phyloP scores from a whole-genome alignment of 805 yeast species.

The Yarrowia hollandica region DNA sequence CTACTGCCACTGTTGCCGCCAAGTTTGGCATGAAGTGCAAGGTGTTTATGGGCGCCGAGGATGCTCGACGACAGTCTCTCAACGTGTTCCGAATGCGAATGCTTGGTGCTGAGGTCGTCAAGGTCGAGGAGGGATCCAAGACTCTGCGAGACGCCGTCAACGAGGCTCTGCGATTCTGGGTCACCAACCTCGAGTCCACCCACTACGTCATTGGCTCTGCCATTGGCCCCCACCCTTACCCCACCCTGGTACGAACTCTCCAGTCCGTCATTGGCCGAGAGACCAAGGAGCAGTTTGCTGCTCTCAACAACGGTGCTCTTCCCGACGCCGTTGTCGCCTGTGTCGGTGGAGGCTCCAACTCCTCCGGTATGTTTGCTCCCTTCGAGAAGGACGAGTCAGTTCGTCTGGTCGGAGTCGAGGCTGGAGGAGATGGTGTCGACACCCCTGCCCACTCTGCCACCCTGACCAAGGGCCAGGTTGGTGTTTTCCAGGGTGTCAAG shows the following conservation, averaged over 20 bases:
- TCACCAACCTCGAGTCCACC: slow-evolving; percentile 76
- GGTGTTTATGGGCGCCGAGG: slow-evolving; percentile 99
- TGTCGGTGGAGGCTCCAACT: slow-evolving; percentile 99
- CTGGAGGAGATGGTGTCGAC: slow-evolving; percentile 96
- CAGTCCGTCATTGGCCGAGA: slow-evolving; percentile 96
- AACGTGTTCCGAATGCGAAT: slow-evolving; percentile 97
- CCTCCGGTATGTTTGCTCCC: slow-evolving; percentile 94
- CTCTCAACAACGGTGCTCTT: slow-evolving; percentile 72
- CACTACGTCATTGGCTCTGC: slow-evolving; percentile 98
- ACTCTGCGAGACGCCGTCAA: slow-evolving; percentile 97
- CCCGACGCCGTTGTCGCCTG: slow-evolving; percentile 97
- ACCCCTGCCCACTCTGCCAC: slow-evolving; percentile 93
- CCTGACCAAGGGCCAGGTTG: slow-evolving; percentile 89
- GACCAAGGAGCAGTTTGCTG: slow-evolving; percentile 85
- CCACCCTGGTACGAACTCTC: slow-evolving; percentile 96
- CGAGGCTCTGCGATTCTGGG: slow-evolving; percentile 97
- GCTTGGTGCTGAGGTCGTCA: slow-evolving; percentile 91
- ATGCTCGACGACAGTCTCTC: slow-evolving; percentile 95
- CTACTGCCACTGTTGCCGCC: slow-evolving; percentile 53
- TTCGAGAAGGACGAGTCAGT: slow-evolving; percentile 81
- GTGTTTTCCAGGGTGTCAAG: slow-evolving; percentile 97
- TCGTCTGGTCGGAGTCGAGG: slow-evolving; percentile 89
- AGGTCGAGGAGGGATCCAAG: slow-evolving; percentile 91
- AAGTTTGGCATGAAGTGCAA: slow-evolving; percentile 85
- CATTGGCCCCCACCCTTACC: slow-evolving; percentile 99